Conservation (phyloP, 495 filamentous ascomycete genomes). For the Penicillium coprophilum region DNA sequence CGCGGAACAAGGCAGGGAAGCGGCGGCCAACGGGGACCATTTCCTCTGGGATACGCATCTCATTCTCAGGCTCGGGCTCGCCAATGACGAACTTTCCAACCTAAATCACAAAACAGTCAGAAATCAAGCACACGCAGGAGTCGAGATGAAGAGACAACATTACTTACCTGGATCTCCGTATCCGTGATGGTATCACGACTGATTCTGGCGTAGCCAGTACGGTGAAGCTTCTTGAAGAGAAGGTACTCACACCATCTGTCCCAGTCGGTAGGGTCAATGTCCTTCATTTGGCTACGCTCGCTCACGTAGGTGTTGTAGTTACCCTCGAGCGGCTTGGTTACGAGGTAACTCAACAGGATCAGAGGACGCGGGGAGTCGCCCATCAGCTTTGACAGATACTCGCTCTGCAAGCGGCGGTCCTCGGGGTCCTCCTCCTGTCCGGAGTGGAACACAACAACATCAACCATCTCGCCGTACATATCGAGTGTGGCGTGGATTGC, state of each 20-base stretch:
- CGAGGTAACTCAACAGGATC: conserved; percentile 87
- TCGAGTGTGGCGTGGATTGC: conserved; percentile 95
- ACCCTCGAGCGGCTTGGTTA: conserved; percentile 84
- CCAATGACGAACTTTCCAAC: conserved; percentile 94
- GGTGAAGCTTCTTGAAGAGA: conserved; percentile 83
- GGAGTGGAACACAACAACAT: conserved; percentile 98
- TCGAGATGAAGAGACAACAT: neutral
- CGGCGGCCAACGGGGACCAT: conserved; percentile 70
- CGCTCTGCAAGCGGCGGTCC: conserved; percentile 82
- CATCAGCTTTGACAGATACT: conserved; percentile 90
- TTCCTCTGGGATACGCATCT: conserved; percentile 59
- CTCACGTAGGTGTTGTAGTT: conserved; percentile 98
- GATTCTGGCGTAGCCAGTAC: conserved; percentile 87
- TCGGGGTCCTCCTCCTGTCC: conserved; percentile 97
- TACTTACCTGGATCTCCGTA: conserved; percentile 84
- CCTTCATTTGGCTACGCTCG: conserved; percentile 83
- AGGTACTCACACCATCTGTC: conserved; percentile 99
- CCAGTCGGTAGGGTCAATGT: conserved; percentile 92
- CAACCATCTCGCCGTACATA: conserved; percentile 83
- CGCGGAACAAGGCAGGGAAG: conserved; percentile 87
- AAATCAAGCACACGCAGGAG: neutral
- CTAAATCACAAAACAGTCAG: conserved; percentile 37
- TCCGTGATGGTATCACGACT: conserved; percentile 91
- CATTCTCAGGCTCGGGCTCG: conserved; percentile 58
- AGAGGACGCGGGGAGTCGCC: conserved; percentile 74